Evolutionary conservation across 257 asterid genomes (phyloP).

Genomic region (Verbena officinalis): DNA sequence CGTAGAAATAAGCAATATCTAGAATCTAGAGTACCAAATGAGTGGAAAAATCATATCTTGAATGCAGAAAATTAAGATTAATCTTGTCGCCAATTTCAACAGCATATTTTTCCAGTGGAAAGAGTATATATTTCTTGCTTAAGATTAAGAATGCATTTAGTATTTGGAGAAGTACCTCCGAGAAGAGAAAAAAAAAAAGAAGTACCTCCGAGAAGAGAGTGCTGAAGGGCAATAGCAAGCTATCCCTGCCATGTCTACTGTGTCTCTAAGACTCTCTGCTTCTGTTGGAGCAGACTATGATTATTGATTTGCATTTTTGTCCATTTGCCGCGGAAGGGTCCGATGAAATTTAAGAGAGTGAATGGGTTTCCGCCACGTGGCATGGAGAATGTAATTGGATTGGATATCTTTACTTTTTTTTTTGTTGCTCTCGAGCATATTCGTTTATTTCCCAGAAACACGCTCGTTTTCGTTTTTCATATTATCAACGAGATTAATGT

Average conservation of each 20-base stretch:
- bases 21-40: too few species aligned
- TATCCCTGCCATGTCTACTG: constrained; percentile 62
- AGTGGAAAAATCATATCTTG: too few species aligned
- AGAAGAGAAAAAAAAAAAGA: too few species aligned
- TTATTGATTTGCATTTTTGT: constrained; percentile 17
- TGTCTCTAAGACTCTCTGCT: constrained; percentile 28
- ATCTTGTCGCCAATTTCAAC: too few species aligned
- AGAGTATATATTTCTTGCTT: too few species aligned
- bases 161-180: constrained; percentile 44
- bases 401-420: constrained; percentile 38
- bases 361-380: constrained; percentile 74
- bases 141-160: neutral
- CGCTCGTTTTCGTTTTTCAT: too few species aligned
- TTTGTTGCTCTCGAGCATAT: neutral
- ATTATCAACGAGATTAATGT: too few species aligned
- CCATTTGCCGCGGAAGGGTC: constrained; percentile 28
- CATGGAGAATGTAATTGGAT: constrained; percentile 32
- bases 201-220: constrained; percentile 68
- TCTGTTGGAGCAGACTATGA: constrained; percentile 5
- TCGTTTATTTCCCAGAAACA: constrained; percentile 1
- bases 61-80: too few species aligned
- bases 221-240: constrained; percentile 54
- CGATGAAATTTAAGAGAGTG: constrained; percentile 48
- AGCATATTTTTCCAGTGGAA: constrained; percentile 7
- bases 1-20: neutral